Evolutionary conservation across 2,329 filamentous ascomycete species (phyloP).

Genomic region (Phyllosticta ampelicida): DNA sequence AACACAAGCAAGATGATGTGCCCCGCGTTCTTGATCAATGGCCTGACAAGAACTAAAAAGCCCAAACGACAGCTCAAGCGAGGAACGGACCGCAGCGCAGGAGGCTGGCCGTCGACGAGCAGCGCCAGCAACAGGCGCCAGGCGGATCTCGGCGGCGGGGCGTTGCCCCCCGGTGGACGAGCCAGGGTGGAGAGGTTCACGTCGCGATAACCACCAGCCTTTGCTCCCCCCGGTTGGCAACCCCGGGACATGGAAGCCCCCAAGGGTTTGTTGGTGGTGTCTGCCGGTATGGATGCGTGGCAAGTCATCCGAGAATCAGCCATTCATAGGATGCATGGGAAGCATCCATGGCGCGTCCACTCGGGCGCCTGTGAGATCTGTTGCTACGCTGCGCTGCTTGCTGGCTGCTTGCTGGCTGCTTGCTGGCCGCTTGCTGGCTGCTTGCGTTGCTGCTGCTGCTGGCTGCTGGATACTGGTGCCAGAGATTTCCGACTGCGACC

Average conservation of each 20-base stretch:
- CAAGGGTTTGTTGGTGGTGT: neutral
- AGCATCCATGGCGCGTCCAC: neutral
- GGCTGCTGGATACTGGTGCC: neutral
- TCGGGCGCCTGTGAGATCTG: neutral
- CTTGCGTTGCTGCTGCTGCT: neutral
- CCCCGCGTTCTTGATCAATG: neutral
- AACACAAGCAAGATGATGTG: neutral
- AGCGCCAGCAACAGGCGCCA: neutral
- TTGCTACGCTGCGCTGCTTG: neutral
- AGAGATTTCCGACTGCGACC: neutral
- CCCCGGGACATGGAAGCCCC: neutral
- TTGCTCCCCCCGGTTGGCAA: neutral
- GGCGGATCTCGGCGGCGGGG: constrained; percentile 10
- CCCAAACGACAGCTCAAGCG: neutral
- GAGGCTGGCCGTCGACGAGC: neutral
- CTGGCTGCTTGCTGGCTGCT: neutral
- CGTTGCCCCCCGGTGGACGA: neutral
- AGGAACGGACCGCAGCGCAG: neutral
- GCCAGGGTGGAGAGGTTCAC: neutral
- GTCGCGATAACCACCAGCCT: neutral
- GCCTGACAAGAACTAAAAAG: neutral
- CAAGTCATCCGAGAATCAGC: neutral
- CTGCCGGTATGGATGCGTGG: neutral
- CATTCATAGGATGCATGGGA: neutral
- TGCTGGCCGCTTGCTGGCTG: neutral